Evolutionary conservation across 768 basidiomycete genomes (phyloP).

Genomic region (Pleurotus tuber-regium): DNA sequence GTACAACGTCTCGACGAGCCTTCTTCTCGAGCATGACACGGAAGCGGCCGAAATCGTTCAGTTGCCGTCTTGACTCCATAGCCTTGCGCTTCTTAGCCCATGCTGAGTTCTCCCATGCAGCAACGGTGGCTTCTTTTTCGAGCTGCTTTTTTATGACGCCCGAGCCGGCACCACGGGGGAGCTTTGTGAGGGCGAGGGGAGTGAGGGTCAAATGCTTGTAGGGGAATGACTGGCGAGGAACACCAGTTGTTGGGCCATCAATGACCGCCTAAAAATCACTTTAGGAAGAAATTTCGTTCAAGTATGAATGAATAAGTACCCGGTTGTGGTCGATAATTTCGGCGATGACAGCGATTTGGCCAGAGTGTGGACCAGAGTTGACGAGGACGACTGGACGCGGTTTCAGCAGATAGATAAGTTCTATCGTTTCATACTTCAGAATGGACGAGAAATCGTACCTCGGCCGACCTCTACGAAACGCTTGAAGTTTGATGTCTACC

Average conservation of each 20-base stretch:
- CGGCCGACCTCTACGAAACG: conserved; percentile 99
- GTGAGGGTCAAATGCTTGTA: conserved; percentile 94
- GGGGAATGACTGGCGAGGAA: conserved; percentile 89
- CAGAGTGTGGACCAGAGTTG: conserved; percentile 79
- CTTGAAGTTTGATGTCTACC: conserved; percentile 72
- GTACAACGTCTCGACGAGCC: conserved; percentile 72
- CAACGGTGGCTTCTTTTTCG: conserved; percentile 79
- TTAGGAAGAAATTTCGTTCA: background rate
- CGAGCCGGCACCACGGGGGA: conserved; percentile 86
- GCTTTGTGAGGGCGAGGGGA: conserved; percentile 72
- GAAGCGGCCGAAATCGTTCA: conserved; percentile 94
- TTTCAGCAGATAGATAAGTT: too few species aligned
- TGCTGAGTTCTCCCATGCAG: conserved; percentile 84
- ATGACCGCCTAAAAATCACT: conserved; percentile 72
- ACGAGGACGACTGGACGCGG: conserved; percentile 91
- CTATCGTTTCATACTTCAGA: too few species aligned
- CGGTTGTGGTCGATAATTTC: conserved; percentile 99
- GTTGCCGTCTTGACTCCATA: conserved; percentile 64
- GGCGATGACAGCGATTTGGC: conserved; percentile 91
- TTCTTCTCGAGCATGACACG: conserved; percentile 87
- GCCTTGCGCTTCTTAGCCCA: conserved; percentile 91
- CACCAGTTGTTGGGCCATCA: conserved; percentile 89
- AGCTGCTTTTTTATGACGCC: conserved; percentile 81
- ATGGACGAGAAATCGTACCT: conserved; percentile 55
- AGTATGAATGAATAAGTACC: conserved; percentile 45